Evolutionary conservation across 2,329 filamentous ascomycete genomes (phyloP).

Genomic region (Fusarium marasasianum): DNA sequence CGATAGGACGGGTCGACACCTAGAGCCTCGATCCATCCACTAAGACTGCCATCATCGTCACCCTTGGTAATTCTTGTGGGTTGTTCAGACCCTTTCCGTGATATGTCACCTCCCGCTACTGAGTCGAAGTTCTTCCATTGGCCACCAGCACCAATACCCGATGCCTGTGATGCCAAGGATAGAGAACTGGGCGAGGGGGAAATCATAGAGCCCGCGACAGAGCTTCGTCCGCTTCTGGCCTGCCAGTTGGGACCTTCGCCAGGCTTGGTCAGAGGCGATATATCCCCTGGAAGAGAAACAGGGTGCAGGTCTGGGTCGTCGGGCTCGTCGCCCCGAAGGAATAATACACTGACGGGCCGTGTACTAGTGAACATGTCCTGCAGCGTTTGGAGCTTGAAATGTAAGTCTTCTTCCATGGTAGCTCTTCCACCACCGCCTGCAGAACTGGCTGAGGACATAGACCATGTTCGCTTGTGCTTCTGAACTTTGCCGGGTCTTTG

Average conservation of each 20-base stretch:
- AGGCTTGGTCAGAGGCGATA: constrained; percentile 66
- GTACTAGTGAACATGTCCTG: constrained; percentile 93
- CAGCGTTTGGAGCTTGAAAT: constrained; percentile 78
- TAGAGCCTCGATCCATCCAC: constrained; percentile 88
- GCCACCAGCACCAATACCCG: constrained; percentile 51
- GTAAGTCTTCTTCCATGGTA: constrained; percentile 78
- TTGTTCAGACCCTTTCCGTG: constrained; percentile 61
- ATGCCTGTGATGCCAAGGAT: constrained; percentile 67
- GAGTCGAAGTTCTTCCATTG: constrained; percentile 69
- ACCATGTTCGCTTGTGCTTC: constrained; percentile 96
- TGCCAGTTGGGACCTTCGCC: constrained; percentile 62
- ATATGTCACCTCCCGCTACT: constrained; percentile 59
- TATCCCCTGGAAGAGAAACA: constrained; percentile 76
- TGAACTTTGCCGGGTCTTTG: constrained; percentile 81
- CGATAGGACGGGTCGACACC: constrained; percentile 89
- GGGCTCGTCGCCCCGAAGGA: constrained; percentile 77
- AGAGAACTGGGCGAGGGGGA: constrained; percentile 74
- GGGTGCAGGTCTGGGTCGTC: constrained; percentile 85
- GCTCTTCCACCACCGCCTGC: constrained; percentile 57
- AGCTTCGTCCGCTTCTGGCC: constrained; percentile 63
- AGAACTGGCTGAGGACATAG: constrained; percentile 83
- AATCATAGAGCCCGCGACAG: constrained; percentile 69
- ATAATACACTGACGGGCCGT: constrained; percentile 79
- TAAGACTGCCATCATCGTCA: constrained; percentile 71
- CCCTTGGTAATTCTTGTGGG: constrained; percentile 62